Evolutionary conservation across 106 monocot genomes (phyloP), one percentile per base, ranked within the genome.

Genomic region (Phalaenopsis equestris): DNA sequence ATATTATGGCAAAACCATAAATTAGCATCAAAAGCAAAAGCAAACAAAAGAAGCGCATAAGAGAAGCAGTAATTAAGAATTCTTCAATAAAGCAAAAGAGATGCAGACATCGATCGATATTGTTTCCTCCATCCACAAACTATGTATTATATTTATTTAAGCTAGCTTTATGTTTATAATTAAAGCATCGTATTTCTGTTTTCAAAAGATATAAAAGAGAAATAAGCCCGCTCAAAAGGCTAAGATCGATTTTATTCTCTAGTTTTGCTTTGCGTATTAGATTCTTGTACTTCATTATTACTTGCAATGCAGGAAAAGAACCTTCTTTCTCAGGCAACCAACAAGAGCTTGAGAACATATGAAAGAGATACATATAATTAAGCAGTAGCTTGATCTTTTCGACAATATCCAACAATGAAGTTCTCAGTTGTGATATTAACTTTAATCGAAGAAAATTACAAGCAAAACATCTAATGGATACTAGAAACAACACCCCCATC

Each of bases 221-320:
- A 61, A 61, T 8, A n/a, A 61, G 61, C 61, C 61, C 21, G 6
- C 18, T 61, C 61, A 61, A 61, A 61, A 61, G 61, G 61, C 61
- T 61, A 61, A 18, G 21, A 61, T n/a, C 10, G 61, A 61, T 61
- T 18, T 18, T 61, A 61, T 21, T 23, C 61, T 61, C 18, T n/a
- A 5, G 1, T 52, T 61, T 8, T 65, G 21, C n/a, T 65, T 64
- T 65, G 64, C 14, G 64, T 21, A 65, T 24, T 65, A n/a, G 64
- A 65, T 65, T 5, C 64, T 65, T 23, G 14, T 23, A 65, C 64
- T 65, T n/a, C 6, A 52, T 65, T 23, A 65, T 65, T 65, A 65
- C n/a, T 65, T 65, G 24, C 64, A 21, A 10, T 65, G 64, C 64
- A 65, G 23, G 64, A 65, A 65, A 65, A 65, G 64, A 65, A 65